These are phyloP conservation scores for Medakamo hakoo DNA, from an alignment of 139 green algal genomes.

Conservation along the genomic window DNA sequence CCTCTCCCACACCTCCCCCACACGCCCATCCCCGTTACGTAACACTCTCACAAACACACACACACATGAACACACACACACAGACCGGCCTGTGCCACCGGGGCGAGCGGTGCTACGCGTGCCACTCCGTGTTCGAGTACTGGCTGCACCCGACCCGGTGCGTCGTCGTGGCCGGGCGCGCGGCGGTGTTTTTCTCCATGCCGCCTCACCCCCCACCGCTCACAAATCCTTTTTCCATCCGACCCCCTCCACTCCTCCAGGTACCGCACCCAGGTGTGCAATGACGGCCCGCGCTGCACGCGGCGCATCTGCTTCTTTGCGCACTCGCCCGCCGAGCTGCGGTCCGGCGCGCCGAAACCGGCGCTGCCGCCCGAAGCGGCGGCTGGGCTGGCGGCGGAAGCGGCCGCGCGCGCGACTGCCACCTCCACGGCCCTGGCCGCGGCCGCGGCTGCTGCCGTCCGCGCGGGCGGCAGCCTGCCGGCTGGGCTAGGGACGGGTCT, in stretches of 20 bases:
- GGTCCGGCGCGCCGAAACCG: constrained; percentile 2
- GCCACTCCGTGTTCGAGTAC: constrained; percentile 81
- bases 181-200: not conserved
- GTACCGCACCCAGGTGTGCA: constrained; percentile 81
- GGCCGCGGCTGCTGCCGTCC: no score
- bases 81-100: constrained; percentile 42
- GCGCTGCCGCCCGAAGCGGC: not conserved
- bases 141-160: constrained; percentile 64
- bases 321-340: constrained; percentile 32
- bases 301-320: constrained; percentile 84
- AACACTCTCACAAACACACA: no score
- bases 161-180: no score
- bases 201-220: not conserved
- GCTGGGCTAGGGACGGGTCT: not conserved
- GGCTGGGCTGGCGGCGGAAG: not conserved
- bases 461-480: not conserved
- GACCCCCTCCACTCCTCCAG: constrained; percentile 11
- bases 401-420: no score
- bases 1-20: no score
- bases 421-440: no score
- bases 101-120: constrained; percentile 53
- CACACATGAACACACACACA: no score
- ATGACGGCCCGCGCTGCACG: constrained; percentile 49
- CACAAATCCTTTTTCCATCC: no score
- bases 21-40: no score